Base-by-base conservation (phyloP, 495 filamentous ascomycete species). In the Trichoderma parareesei region DNA sequence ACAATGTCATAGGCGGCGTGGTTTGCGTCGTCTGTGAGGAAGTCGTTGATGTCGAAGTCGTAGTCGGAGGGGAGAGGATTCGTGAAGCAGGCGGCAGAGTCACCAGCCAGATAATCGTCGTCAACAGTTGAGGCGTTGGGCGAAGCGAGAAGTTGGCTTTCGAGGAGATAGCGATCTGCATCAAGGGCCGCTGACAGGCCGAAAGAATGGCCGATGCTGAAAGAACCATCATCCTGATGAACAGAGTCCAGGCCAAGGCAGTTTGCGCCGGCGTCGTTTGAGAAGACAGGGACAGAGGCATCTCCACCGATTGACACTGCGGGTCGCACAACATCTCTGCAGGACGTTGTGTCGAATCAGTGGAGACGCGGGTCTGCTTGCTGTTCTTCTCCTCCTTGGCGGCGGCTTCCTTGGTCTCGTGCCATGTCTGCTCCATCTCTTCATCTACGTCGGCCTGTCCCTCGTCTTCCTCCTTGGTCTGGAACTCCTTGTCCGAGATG, bases 251-350 rank as follows among this genome's bases (percentile, higher is more conserved):
- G 77, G 83, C 81, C 73, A 78, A 75, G 67, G 78, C 73, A 71
- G 76, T 77, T 62, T 75, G 73, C 71, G 78, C 83, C 75, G 75
- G 84, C 80, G 73, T 82, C 77, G 72, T 78, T 73, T 77, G 82
- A 71, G 74, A 82, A 75, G 75, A 75, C 80, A 84, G 87, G 82
- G 79, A 80, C 74, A 72, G 76, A 72, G 78, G 76, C 71, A 74
- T 78, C 76, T 78, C 82, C 79, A 77, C 81, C 84, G 87, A 92
- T 87, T 86, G 94, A 97, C 94, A 98, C 94, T 88, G 94, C 94
- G 96, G 94, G 94, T 93, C 94, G 83, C 91, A 97, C 93, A 97
- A 96, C 93, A 97, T 87, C 92, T 84, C 93, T 82, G 94, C 94
- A 97, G 94, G 91, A 97, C 96, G 93, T 96, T 96, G 93, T 97